These are phyloP conservation scores for Suhomyces kilbournensis DNA, from an alignment of 805 yeast species.

Conservation along the genomic window DNA sequence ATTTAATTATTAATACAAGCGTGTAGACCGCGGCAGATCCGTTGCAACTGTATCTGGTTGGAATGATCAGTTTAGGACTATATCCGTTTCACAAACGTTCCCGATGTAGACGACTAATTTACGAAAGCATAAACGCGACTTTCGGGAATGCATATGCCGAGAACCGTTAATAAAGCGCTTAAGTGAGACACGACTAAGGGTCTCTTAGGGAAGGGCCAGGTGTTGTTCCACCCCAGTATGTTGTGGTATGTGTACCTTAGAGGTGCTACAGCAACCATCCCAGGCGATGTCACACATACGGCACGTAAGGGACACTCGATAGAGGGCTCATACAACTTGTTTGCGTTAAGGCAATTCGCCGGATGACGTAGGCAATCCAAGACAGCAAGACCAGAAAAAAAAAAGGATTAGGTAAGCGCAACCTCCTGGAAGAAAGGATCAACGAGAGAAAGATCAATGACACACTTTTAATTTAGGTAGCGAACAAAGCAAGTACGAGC, in stretches of 20 bases:
- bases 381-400: not conserved
- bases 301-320: not conserved
- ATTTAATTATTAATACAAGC: too few relatives aligned
- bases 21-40: not conserved
- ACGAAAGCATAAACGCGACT: not conserved
- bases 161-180: too few relatives aligned
- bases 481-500: not conserved
- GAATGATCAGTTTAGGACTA: not conserved
- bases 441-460: not conserved
- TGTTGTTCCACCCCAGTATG: too few relatives aligned
- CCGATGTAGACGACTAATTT: not conserved
- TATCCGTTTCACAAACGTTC: not conserved
- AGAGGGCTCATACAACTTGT: not conserved
- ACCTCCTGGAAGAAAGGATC: not conserved
- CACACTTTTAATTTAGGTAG: not conserved
- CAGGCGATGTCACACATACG: not conserved
- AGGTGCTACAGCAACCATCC: not conserved
- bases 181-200: too few relatives aligned
- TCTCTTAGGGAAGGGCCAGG: too few relatives aligned
- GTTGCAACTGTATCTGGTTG: not conserved
- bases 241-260: not conserved
- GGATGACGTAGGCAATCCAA: not conserved
- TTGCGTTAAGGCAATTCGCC: not conserved
- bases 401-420: not conserved
- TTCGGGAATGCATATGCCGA: too few relatives aligned